phyloP scores from a whole-genome alignment of 2,329 filamentous ascomycete species.

The Didymella arachidicola region DNA sequence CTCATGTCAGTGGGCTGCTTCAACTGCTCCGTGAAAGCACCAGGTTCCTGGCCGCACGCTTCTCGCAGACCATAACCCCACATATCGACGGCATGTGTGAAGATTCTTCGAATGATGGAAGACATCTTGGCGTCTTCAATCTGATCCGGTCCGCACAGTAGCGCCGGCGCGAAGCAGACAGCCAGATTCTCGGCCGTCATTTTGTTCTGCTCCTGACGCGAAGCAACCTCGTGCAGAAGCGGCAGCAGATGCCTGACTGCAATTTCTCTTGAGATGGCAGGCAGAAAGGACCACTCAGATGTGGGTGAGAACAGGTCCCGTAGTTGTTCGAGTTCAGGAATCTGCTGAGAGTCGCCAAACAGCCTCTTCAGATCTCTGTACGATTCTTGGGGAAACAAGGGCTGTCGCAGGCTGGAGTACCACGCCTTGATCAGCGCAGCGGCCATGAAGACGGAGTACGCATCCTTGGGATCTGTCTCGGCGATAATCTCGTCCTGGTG shows the following conservation, averaged over 20 bases:
- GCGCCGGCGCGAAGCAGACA: conserved; percentile 62
- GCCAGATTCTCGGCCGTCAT: conserved; percentile 64
- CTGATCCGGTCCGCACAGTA: conserved; percentile 62
- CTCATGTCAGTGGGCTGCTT: conserved; percentile 49
- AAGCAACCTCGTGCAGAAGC: conserved; percentile 57
- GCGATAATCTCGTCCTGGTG: conserved; percentile 54
- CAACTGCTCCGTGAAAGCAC: conserved; percentile 52
- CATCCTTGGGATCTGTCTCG: conserved; percentile 58
- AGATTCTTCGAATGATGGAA: conserved; percentile 58
- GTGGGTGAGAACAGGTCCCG: conserved; percentile 56
- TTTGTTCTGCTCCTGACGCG: conserved; percentile 59
- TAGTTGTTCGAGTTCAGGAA: conserved; percentile 53
- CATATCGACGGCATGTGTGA: conserved; percentile 57
- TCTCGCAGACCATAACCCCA: conserved; percentile 56
- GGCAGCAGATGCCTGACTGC: conserved; percentile 61
- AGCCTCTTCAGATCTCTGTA: conserved; percentile 58
- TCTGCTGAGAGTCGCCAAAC: conserved; percentile 52
- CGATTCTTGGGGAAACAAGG: conserved; percentile 59
- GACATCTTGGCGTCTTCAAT: conserved; percentile 64
- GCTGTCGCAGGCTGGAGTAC: conserved; percentile 62
- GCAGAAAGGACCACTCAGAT: conserved; percentile 57
- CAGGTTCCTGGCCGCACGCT: conserved; percentile 50
- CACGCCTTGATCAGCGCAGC: conserved; percentile 64
- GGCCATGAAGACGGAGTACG: conserved; percentile 62
- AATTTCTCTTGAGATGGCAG: conserved; percentile 57